phyloP scores from a whole-genome alignment of 345 rosid genomes.

The Syzygium aromaticum region DNA sequence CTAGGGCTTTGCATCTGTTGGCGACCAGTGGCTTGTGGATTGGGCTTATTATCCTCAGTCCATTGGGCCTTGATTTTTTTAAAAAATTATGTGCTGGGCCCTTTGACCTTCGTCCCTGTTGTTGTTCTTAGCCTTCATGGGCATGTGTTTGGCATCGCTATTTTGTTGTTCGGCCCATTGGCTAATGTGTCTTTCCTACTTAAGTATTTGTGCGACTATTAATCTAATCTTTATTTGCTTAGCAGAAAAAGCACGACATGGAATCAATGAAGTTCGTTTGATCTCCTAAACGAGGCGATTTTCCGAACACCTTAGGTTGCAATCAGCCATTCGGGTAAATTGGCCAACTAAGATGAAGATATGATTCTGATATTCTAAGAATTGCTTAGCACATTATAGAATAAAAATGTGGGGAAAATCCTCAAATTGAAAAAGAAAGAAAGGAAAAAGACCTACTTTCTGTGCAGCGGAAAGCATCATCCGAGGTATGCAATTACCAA shows the following conservation, averaged over 20 bases:
- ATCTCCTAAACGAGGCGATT: neutral
- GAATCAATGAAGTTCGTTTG: accelerated
- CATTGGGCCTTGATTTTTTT: too few species aligned
- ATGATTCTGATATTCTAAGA: accelerated
- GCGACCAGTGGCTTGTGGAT: neutral
- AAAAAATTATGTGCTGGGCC: too few species aligned
- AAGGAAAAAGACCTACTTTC: neutral
- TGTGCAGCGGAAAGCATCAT: neutral
- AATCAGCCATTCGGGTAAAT: neutral
- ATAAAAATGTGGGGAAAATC: accelerated
- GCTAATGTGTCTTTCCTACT: neutral
- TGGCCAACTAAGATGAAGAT: neutral
- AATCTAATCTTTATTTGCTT: neutral
- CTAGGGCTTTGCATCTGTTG: neutral
- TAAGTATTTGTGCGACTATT: neutral
- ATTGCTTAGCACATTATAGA: too few species aligned
- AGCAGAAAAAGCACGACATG: neutral
- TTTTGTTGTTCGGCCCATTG: too few species aligned
- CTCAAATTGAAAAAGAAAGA: neutral
- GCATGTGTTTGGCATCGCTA: too few species aligned
- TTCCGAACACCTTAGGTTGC: neutral
- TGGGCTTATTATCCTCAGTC: too few species aligned
- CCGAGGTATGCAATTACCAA: neutral
- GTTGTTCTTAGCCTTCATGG: too few species aligned
- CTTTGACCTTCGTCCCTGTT: too few species aligned